These are phyloP conservation scores for Macadamia integrifolia DNA, from an alignment of 164 flowering plant genomes.

Conservation along the genomic window DNA sequence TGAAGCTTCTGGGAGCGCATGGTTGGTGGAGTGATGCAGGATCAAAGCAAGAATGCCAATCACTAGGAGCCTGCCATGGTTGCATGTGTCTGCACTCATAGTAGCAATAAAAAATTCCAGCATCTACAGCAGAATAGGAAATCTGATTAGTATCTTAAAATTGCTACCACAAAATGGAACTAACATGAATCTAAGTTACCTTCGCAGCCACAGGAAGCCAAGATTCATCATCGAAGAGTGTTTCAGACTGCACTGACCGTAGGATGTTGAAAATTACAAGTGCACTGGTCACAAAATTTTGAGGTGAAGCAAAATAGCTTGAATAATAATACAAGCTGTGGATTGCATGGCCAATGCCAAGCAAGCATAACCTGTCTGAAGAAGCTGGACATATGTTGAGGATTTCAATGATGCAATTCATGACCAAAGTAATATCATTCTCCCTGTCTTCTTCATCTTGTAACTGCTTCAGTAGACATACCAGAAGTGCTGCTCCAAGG, in stretches of 20 bases:
- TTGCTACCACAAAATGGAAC: neutral
- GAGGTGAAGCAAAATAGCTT: slow-evolving; percentile 25
- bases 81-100: slow-evolving; percentile 30
- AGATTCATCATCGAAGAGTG: slow-evolving; percentile 43
- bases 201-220: slow-evolving; percentile 60
- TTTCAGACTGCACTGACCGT: slow-evolving; percentile 40
- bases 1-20: slow-evolving; percentile 58
- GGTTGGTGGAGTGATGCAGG: slow-evolving; percentile 56
- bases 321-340: slow-evolving; percentile 28
- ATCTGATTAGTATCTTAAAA: slow-evolving; percentile 8
- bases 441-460: slow-evolving; percentile 40
- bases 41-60: slow-evolving; percentile 58
- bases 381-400: slow-evolving; percentile 49
- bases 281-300: slow-evolving; percentile 23
- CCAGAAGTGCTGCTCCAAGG: slow-evolving; percentile 49
- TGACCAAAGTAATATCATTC: slow-evolving; percentile 38
- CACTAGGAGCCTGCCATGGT: slow-evolving; percentile 39
- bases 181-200: slow-evolving; percentile 36
- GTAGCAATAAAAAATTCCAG: slow-evolving; percentile 33
- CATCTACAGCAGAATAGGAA: slow-evolving; percentile 41
- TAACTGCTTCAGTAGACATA: slow-evolving; percentile 49
- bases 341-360: slow-evolving; percentile 56
- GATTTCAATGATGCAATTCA: slow-evolving; percentile 39
- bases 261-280: slow-evolving; percentile 51
- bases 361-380: slow-evolving; percentile 60